A percentile compares a stretch with the other conserved stretches of the same genome.
Conservation (phyloP, 2,329 filamentous ascomycete genomes). For the Chaetomiaceae sp. region DNA sequence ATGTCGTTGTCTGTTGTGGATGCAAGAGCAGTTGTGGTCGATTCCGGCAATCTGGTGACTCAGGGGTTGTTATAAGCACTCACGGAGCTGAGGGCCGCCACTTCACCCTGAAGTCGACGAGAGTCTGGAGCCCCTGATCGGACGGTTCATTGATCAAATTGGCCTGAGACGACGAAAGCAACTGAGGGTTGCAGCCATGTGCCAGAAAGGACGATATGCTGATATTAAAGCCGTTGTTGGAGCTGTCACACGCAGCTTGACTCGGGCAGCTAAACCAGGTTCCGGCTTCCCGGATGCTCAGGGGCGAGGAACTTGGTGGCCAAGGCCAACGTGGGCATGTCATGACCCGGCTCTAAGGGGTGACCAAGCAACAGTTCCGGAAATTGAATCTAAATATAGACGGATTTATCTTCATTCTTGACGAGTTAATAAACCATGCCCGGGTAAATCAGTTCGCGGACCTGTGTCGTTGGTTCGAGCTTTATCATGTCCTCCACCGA, state of each 20-base stretch:
- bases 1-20: not conserved
- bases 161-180: not conserved
- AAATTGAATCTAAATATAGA: conserved; percentile 12
- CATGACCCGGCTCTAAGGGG: not conserved
- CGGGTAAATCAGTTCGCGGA: conserved; percentile 11
- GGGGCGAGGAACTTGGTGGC: not conserved
- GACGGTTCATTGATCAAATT: not conserved
- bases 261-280: not conserved
- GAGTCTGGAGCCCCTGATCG: not conserved
- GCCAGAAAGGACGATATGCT: not conserved
- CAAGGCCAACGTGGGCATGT: not conserved
- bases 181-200: conserved; percentile 6
- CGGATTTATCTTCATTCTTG: not conserved
- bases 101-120: not conserved
- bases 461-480: not conserved
- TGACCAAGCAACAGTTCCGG: not conserved
- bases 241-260: not conserved
- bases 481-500: not conserved
- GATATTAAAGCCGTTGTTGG: not conserved
- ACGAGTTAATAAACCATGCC: conserved; percentile 5
- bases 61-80: not conserved
- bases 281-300: not conserved
- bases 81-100: not conserved
- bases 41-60: not conserved
- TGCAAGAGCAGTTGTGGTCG: not conserved